Base-by-base conservation (phyloP, 164 flowering plant species). In the Taxillus chinensis region DNA sequence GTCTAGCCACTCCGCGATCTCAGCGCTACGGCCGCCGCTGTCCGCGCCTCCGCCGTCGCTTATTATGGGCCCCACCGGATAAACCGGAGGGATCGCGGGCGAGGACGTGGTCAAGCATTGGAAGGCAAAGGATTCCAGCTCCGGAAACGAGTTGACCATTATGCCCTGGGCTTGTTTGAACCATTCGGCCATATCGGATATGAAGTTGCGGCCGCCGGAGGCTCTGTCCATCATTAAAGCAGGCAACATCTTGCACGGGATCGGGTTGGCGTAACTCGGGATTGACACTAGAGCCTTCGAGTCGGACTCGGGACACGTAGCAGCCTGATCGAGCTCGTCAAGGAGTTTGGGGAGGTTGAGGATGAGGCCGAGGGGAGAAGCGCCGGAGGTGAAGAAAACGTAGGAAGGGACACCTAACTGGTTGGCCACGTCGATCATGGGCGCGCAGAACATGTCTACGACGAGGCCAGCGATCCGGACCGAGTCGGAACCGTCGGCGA, bases 351-450 rank as follows among this genome's bases (percentile, higher is more conserved):
- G 75, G 55, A 77, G 57, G 48, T 78, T 55, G 10, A 73, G 57
- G 60, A 69, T n/a, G 60, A 77, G 39, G 2, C 65, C 67, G 7
- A 77, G 68, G 4, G 55, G 3, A 13, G 59, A 58, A 1, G 74
- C 74, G 37, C 66, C 42, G 9, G 79, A 75, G 0, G 81, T 55
- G 68, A 73, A 75, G 76, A 54, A 77, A n/a, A 77, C 7, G 64
- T 76, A 82, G 2, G 75, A 60, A 3, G 80, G 77, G 41, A 78
- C 46, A 8, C 62, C 65, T 6, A 80, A 57, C 17, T 80, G 79
- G 5, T 46, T 54, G 0, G 75, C 82, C 0, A 82, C 71, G 7
- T 74, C 83, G 14, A 73, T 70, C 75, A 78, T 59, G 5, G 75
- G 27, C 2, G 73, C 56, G 42, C 70, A 75, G 50, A 80, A 73